A percentile compares a stretch with the other conserved stretches of the same genome.
These are phyloP conservation scores for Cladophialophora carrionii DNA, from an alignment of 2,329 filamentous ascomycete genomes.

Conservation along the genomic window DNA sequence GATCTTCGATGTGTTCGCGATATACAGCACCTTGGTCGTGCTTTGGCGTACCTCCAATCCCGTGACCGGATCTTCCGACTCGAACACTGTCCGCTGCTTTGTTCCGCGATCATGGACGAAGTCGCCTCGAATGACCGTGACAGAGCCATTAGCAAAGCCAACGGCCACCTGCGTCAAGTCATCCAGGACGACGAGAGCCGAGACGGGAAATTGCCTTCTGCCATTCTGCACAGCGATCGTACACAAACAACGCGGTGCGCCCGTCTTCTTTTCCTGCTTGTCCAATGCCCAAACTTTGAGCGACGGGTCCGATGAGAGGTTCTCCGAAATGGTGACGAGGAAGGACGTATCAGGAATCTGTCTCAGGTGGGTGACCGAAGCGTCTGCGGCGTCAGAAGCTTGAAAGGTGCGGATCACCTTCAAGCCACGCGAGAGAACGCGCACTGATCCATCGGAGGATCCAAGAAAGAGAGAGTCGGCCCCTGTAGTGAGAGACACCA, in stretches of 20 bases:
- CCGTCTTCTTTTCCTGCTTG: constrained; percentile 91
- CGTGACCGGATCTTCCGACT: constrained; percentile 94
- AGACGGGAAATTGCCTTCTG: constrained; percentile 89
- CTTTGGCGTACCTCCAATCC: constrained; percentile 76
- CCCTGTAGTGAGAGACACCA: constrained; percentile 81
- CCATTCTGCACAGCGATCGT: constrained; percentile 86
- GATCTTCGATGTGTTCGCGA: constrained; percentile 86
- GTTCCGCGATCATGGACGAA: constrained; percentile 93
- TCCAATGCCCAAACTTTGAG: constrained; percentile 98
- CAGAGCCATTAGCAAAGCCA: constrained; percentile 92
- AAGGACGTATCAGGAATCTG: constrained; percentile 86
- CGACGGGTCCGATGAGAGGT: constrained; percentile 81
- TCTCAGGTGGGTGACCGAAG: constrained; percentile 85
- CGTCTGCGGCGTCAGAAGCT: constrained; percentile 68
- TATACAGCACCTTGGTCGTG: constrained; percentile 75
- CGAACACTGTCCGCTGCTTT: constrained; percentile 90
- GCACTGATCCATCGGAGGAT: constrained; percentile 79
- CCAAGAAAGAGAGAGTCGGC: constrained; percentile 89
- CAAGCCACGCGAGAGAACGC: constrained; percentile 84
- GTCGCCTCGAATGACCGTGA: constrained; percentile 91
- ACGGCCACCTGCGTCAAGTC: constrained; percentile 92
- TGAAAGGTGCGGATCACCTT: constrained; percentile 85
- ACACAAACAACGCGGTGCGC: constrained; percentile 82
- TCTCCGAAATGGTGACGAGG: constrained; percentile 79
- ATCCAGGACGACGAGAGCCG: constrained; percentile 82